Conservation (phyloP, 495 filamentous ascomycete species). For the Xylaria grammica region DNA sequence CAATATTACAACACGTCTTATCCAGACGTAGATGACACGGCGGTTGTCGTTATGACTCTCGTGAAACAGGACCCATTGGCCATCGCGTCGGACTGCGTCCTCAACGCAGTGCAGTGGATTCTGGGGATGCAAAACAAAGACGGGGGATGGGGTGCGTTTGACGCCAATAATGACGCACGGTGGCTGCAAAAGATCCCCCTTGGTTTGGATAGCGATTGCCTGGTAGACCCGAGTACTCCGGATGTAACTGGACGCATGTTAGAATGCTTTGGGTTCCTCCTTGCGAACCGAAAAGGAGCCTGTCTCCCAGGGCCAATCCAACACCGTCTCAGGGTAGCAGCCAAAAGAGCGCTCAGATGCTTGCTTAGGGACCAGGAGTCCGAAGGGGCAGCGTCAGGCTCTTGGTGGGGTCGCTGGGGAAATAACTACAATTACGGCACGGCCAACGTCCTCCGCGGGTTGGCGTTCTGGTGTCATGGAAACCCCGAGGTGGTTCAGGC, state of each 20-base stretch:
- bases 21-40: conserved; percentile 55
- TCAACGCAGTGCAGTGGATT: conserved; percentile 40
- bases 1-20: conserved; percentile 43
- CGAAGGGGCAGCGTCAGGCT: conserved; percentile 35
- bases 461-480: conserved; percentile 20
- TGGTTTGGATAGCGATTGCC: conserved; percentile 46
- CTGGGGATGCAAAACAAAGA: conserved; percentile 54
- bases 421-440: conserved; percentile 45
- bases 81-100: too few species aligned
- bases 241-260: conserved; percentile 47
- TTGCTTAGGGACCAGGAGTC: conserved; percentile 24
- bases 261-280: conserved; percentile 43
- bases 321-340: conserved; percentile 21
- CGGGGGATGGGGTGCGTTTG: conserved; percentile 53
- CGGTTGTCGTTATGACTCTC: conserved; percentile 40
- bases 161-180: conserved; percentile 43
- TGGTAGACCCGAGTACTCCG: conserved; percentile 30
- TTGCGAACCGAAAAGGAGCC: conserved; percentile 20
- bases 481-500: conserved; percentile 6
- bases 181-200: conserved; percentile 52
- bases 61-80: conserved; percentile 34
- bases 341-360: neutral
- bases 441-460: conserved; percentile 40
- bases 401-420: conserved; percentile 48
- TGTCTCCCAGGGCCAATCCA: too few species aligned